Evolutionary conservation across 2,329 filamentous ascomycete species (phyloP).

Genomic region (Aphanocladium album): DNA sequence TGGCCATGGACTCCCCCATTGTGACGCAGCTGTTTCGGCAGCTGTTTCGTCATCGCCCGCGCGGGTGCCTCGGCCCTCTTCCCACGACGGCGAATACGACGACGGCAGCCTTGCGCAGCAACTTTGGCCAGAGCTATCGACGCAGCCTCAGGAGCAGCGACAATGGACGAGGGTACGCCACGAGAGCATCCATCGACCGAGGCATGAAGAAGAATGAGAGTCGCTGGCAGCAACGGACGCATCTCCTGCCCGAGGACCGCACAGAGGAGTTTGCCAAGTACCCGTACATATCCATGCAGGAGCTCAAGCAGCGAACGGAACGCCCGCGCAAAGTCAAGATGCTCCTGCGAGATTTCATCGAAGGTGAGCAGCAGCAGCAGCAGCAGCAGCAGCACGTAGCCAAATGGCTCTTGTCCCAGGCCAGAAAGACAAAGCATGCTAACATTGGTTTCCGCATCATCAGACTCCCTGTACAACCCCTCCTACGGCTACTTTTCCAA

Average conservation of each 20-base stretch:
- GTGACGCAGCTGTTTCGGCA: constrained; percentile 76
- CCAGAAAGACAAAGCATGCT: no score
- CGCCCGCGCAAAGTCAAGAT: constrained; percentile 89
- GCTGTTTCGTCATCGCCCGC: constrained; percentile 64
- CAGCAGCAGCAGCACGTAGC: no score
- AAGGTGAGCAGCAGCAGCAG: no score
- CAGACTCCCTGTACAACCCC: constrained; percentile 91
- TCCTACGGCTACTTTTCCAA: constrained; percentile 96
- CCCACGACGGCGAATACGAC: constrained; percentile 11
- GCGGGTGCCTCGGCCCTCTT: constrained; percentile 27
- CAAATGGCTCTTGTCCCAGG: no score
- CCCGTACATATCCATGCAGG: constrained; percentile 78
- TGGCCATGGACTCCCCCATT: constrained; percentile 73
- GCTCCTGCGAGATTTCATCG: constrained; percentile 95
- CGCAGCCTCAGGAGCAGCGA: not conserved
- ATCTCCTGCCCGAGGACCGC: constrained; percentile 71
- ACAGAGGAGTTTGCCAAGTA: constrained; percentile 75
- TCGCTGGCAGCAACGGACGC: constrained; percentile 80
- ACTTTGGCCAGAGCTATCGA: constrained; percentile 11
- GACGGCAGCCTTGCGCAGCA: constrained; percentile 21
- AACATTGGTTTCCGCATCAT: not conserved
- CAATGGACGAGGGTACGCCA: constrained; percentile 21
- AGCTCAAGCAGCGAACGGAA: constrained; percentile 66
- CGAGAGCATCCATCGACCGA: constrained; percentile 27
- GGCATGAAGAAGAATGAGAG: constrained; percentile 53